These are phyloP conservation scores for Podosphaera xanthii DNA, from an alignment of 2,329 filamentous ascomycete species.

Conservation along the genomic window DNA sequence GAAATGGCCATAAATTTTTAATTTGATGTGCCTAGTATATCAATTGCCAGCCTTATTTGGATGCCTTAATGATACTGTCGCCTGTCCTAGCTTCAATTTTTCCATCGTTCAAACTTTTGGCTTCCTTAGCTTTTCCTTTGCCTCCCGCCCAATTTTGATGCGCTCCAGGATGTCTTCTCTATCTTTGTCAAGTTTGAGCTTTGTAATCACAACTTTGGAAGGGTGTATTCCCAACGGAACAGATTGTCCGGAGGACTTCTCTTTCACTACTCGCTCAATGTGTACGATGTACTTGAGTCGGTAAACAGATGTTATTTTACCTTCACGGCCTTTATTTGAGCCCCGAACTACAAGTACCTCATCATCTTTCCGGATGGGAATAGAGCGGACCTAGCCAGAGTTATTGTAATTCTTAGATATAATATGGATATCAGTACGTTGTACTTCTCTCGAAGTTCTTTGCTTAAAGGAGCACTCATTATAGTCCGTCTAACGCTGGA, in stretches of 20 bases:
- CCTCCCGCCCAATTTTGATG: conserved; percentile 60
- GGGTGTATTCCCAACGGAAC: conserved; percentile 87
- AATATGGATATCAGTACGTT: conserved; percentile 41
- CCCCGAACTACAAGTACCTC: conserved; percentile 85
- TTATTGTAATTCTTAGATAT: conserved; percentile 1
- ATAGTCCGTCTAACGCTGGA: conserved; percentile 86
- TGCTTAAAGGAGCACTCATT: conserved; percentile 89
- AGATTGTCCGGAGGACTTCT: conserved; percentile 93
- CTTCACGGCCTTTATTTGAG: conserved; percentile 90
- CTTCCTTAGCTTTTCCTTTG: conserved; percentile 34
- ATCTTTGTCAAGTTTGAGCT: conserved; percentile 96
- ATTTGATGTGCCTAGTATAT: conserved; percentile 14
- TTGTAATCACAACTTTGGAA: conserved; percentile 94
- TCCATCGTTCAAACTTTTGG: conserved; percentile 9
- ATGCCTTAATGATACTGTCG: conserved; percentile 5
- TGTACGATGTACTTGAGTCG: conserved; percentile 95
- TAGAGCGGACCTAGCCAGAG: conserved; percentile 56
- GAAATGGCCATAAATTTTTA: conserved; percentile 42
- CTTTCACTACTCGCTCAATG: conserved; percentile 86
- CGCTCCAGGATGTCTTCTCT: conserved; percentile 72
- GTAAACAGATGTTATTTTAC: conserved; percentile 96
- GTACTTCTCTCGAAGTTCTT: conserved; percentile 98
- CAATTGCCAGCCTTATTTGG: conserved; percentile 7
- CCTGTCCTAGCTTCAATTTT: conserved; percentile 7
- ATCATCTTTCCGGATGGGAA: conserved; percentile 94